phyloP scores from a whole-genome alignment of 306 rosid genomes.

The Rosa chinensis region DNA sequence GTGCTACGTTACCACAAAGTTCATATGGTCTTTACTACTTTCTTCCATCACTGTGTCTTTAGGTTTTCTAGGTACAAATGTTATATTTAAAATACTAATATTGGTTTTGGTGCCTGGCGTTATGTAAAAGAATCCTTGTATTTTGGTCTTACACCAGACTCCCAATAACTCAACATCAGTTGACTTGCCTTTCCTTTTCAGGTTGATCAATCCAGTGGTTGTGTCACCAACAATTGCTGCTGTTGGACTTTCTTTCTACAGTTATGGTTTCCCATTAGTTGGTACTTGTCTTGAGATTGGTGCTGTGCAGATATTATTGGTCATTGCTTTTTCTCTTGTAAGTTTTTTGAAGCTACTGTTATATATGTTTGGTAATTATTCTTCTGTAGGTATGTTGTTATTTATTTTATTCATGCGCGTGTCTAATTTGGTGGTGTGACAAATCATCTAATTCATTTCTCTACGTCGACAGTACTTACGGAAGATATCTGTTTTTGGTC shows the following conservation, averaged over 20 bases:
- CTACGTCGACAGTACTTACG: slow-evolving; percentile 76
- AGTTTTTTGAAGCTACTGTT: slow-evolving; percentile 38
- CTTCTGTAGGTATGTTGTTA: not conserved
- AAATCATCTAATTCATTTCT: slow-evolving; percentile 24
- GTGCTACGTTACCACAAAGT: not conserved
- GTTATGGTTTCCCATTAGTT: slow-evolving; percentile 88
- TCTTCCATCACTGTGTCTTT: slow-evolving; percentile 2
- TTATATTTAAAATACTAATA: not conserved
- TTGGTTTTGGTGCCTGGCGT: not conserved
- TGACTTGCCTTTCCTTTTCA: slow-evolving; percentile 40
- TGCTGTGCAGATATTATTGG: slow-evolving; percentile 83
- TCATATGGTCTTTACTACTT: not conserved
- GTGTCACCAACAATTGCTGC: slow-evolving; percentile 99
- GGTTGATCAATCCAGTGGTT: slow-evolving; percentile 96
- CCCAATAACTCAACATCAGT: slow-evolving; percentile 7
- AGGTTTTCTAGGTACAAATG: not conserved
- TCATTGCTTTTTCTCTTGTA: slow-evolving; percentile 86
- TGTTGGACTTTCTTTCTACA: slow-evolving; percentile 95
- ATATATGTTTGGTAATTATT: slow-evolving; percentile 2
- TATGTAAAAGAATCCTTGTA: not conserved
- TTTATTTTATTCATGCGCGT: not conserved
- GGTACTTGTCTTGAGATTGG: slow-evolving; percentile 97
- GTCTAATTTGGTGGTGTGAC: not conserved
- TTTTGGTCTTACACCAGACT: slow-evolving; percentile 2
- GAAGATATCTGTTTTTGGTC: slow-evolving; percentile 90